A percentile compares a stretch with the other conserved stretches of the same genome.
phyloP scores from a whole-genome alignment of 2,329 filamentous ascomycete genomes.

The Paramyrothecium roridum region DNA sequence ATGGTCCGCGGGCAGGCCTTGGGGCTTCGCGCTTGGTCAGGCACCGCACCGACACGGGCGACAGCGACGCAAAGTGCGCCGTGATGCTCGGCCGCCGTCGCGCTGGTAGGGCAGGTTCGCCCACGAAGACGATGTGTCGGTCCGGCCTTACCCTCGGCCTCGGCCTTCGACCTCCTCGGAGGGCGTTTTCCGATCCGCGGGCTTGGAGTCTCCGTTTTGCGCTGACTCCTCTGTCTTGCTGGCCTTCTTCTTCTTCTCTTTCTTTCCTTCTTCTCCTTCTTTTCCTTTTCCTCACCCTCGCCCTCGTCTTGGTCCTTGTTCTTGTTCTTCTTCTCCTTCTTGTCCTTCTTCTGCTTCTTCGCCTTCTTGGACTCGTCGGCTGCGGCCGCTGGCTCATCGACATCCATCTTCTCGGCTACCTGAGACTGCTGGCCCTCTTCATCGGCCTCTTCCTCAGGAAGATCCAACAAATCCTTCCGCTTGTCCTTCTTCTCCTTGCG shows the following conservation, averaged over 20 bases:
- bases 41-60: slow-evolving; percentile 52
- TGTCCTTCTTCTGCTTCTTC: slow-evolving; percentile 23
- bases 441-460: slow-evolving; percentile 28
- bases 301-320: slow-evolving; percentile 24
- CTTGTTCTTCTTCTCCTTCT: slow-evolving; percentile 23
- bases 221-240: slow-evolving; percentile 28
- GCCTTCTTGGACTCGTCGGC: slow-evolving; percentile 22
- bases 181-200: slow-evolving; percentile 8
- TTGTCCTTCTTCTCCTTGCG: slow-evolving; percentile 39
- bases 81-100: slow-evolving; percentile 67
- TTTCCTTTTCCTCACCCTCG: slow-evolving; percentile 24
- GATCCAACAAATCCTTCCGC: slow-evolving; percentile 32
- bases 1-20: slow-evolving; percentile 60
- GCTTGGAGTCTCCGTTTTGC: slow-evolving; percentile 10
- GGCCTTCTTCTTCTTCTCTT: slow-evolving; percentile 21
- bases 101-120: slow-evolving; percentile 87
- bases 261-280: slow-evolving; percentile 20
- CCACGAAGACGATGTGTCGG: slow-evolving; percentile 36
- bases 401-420: slow-evolving; percentile 13
- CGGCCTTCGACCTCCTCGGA: slow-evolving; percentile 5
- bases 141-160: slow-evolving; percentile 18
- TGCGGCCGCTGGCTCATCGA: slow-evolving; percentile 5
- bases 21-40: slow-evolving; percentile 62
- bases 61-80: slow-evolving; percentile 74
- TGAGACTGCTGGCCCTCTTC: slow-evolving; percentile 17